These are phyloP conservation scores for Rusavskia elegans DNA, from an alignment of 495 filamentous ascomycete genomes.

Conservation along the genomic window DNA sequence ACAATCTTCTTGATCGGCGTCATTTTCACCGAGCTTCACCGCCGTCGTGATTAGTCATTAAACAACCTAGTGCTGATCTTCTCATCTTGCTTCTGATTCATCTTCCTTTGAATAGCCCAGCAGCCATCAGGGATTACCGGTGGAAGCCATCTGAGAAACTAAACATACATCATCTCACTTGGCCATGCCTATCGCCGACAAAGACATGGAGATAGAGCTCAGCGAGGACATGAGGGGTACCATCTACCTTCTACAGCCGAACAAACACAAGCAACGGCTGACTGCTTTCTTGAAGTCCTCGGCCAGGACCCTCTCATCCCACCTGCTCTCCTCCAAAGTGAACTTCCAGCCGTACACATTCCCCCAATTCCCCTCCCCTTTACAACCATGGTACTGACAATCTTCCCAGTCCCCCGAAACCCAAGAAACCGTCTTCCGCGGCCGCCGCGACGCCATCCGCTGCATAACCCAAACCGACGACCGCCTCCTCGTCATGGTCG, in stretches of 20 bases:
- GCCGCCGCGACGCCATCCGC: slow-evolving; percentile 65
- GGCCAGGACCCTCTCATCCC: slow-evolving; percentile 92
- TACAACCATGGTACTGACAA: neutral
- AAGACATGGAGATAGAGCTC: slow-evolving; percentile 13
- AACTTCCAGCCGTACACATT: slow-evolving; percentile 58
- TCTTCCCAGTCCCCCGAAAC: slow-evolving; percentile 53
- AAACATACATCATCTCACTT: neutral
- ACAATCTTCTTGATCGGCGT: no score
- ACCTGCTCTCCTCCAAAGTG: slow-evolving; percentile 71
- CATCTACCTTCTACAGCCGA: slow-evolving; percentile 2
- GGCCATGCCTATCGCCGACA: slow-evolving; percentile 32
- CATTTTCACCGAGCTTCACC: no score
- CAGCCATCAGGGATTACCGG: neutral
- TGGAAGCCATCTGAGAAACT: neutral
- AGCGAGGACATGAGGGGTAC: slow-evolving; percentile 40
- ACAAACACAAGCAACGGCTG: neutral
- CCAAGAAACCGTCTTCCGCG: slow-evolving; percentile 61
- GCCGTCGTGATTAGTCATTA: no score
- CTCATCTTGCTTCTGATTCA: no score
- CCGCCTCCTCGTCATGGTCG: slow-evolving; percentile 80
- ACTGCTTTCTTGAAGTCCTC: slow-evolving; percentile 42
- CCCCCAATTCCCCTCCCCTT: neutral
- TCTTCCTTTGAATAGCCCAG: no score
- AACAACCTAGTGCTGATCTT: no score
- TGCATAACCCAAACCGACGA: slow-evolving; percentile 61